Percentiles rank a stretch among this genome's conserved stretches.
phyloP scores from a whole-genome alignment of 345 rosid species.

The Citrus australasica region DNA sequence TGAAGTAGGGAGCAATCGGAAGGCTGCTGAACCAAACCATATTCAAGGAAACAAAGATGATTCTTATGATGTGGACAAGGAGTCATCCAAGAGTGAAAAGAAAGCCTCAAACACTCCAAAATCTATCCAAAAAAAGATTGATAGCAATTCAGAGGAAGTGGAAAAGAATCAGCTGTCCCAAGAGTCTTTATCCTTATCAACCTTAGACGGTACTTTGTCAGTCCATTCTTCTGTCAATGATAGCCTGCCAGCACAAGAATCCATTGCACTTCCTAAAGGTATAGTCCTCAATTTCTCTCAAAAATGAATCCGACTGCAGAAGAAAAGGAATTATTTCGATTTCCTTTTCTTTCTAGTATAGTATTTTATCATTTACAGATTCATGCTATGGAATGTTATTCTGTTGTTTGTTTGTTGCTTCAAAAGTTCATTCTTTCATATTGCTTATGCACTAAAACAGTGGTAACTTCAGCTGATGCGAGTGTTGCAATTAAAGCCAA shows the following conservation, averaged over 20 bases:
- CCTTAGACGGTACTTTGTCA: constrained; percentile 23
- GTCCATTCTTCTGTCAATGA: constrained; percentile 24
- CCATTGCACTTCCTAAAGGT: constrained; percentile 37
- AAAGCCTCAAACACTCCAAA: constrained; percentile 1
- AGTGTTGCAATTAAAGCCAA: constrained; percentile 25
- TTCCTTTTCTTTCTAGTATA: background rate
- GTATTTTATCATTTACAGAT: background rate
- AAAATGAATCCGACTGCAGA: background rate
- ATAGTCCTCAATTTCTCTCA: background rate
- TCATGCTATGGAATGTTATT: background rate
- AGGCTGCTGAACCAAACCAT: constrained; percentile 30
- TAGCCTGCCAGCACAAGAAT: constrained; percentile 24
- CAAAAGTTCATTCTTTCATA: constrained; percentile 4
- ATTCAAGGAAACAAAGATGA: constrained; percentile 23
- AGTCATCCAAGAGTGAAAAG: constrained; percentile 20
- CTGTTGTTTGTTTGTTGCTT: background rate
- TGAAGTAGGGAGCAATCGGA: constrained; percentile 25
- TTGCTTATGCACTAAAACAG: constrained; percentile 22
- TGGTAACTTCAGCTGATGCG: constrained; percentile 30
- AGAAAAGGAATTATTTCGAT: background rate
- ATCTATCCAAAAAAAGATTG: constrained; percentile 6
- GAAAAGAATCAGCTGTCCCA: constrained; percentile 32
- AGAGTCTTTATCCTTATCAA: constrained; percentile 24
- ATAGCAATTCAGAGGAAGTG: constrained; percentile 23
- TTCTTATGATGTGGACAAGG: constrained; percentile 4